A percentile compares a stretch with the other conserved stretches of the same genome.
Conservation (phyloP, 1,284 basidiomycete genomes). For the Irpex sp. region DNA sequence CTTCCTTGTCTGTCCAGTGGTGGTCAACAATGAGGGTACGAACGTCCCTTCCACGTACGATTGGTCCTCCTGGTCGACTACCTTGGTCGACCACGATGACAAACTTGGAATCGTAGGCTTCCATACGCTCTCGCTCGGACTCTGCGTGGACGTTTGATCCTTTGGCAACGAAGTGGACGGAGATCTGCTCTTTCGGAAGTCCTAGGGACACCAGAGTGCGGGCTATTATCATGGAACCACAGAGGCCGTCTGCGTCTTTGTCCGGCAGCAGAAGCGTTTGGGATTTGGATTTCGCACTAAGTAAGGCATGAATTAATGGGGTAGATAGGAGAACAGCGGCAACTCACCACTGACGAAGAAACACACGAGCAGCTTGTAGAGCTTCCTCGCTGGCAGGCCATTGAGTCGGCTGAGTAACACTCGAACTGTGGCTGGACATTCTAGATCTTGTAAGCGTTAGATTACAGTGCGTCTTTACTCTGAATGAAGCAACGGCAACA, state of each 20-base stretch:
- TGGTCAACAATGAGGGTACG: conserved; percentile 29
- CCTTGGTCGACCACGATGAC: conserved; percentile 29
- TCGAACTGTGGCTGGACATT: no score
- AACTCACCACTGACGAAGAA: not conserved
- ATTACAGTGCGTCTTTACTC: no score
- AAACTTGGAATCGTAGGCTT: conserved; percentile 18
- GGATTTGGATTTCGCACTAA: conserved; percentile 4
- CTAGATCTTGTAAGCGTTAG: no score
- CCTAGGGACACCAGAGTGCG: conserved; percentile 26
- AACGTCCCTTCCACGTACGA: conserved; percentile 16
- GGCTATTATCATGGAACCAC: conserved; percentile 27
- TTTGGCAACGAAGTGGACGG: conserved; percentile 28
- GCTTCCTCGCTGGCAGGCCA: not conserved
- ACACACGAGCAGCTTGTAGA: not conserved
- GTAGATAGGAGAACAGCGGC: not conserved
- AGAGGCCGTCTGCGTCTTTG: conserved; percentile 32
- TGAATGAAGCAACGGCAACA: no score
- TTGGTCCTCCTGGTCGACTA: conserved; percentile 24
- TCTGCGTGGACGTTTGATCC: conserved; percentile 26
- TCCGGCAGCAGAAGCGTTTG: conserved; percentile 28
- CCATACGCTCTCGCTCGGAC: conserved; percentile 22
- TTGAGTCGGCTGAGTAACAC: not conserved
- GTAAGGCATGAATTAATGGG: not conserved
- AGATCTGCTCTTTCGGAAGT: conserved; percentile 16
- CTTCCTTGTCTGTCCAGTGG: conserved; percentile 21